Evolutionary conservation across 306 rosid species (phyloP), one percentile per base, ranked within the genome.

Genomic region (Astragalus glycyphyllos): DNA sequence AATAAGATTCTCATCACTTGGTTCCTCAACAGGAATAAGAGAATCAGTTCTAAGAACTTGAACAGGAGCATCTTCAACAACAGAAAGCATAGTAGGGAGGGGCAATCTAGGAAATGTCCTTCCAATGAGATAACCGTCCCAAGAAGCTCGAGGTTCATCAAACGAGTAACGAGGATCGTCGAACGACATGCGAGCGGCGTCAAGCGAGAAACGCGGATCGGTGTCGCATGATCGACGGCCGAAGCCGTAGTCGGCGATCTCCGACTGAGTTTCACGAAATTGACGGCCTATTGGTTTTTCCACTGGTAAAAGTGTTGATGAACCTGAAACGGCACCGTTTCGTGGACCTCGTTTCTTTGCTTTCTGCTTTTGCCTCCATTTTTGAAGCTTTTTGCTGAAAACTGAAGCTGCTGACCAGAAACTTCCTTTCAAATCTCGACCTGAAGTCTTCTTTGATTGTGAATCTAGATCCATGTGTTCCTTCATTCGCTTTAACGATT

Each of bases 371-470:
- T 91, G 95, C 62, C 99, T 82, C 99, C 99, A 94, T 74, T 94
- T 91, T 91, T 94, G 99, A 26, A 91, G 73, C 73, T 91, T 94
- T 79, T 91, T 94, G 85, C 97, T 94, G 86, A 94, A 94, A 5
- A 94, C 99, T 4, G 99, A 94, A 6, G 99, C 99, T 0, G 99
- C 99, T 0, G 96, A 87, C 99, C 97, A 94, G 83, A 94, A 94
- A 55, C 98, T 94, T 1, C 98, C 97, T 54, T 93, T 93, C 15
- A 93, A 85, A 65, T 93, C 98, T 14, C 98, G 84, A 8, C 88
- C 94, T 0, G 94, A 75, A 40, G 75, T 60, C 72, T 89, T 94
- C 85, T 90, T 94, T 0, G 88, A 73, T 48, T 90, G 94, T 0
- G 92, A 84, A 79, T 94, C 97, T 45, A 94, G 96, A 86, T 90